These are phyloP conservation scores for Apiosordaria backusii DNA, from an alignment of 495 filamentous ascomycete genomes.

Conservation along the genomic window DNA sequence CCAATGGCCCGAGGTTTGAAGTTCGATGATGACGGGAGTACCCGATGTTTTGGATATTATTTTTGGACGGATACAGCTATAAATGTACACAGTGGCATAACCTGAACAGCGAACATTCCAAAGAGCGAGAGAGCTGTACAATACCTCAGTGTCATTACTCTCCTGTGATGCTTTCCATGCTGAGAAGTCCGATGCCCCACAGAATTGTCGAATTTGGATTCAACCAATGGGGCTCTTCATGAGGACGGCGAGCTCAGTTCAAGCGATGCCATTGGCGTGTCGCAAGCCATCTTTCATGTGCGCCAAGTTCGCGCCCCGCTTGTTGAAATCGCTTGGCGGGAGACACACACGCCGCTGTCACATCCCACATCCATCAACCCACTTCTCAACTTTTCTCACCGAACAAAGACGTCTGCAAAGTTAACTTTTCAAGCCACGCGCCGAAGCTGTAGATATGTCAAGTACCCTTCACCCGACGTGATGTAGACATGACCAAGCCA, in stretches of 20 bases:
- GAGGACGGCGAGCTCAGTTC: background rate
- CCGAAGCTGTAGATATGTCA: background rate
- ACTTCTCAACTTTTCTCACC: background rate
- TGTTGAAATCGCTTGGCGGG: background rate
- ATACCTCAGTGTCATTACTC: background rate
- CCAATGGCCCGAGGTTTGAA: background rate
- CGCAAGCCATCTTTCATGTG: background rate
- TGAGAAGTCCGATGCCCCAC: conserved; percentile 7
- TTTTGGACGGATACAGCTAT: background rate
- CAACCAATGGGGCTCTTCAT: background rate
- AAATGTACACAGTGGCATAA: background rate
- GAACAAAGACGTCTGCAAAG: background rate
- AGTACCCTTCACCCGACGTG: background rate
- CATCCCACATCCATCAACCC: background rate
- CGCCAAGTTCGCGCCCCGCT: background rate
- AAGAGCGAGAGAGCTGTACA: too few species aligned
- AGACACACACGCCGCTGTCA: background rate
- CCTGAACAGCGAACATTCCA: background rate
- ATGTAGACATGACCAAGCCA: background rate
- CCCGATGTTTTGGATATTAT: background rate
- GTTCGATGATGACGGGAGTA: background rate
- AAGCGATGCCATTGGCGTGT: background rate
- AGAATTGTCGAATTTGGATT: background rate
- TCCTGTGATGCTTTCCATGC: background rate
- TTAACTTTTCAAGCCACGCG: background rate